Evolutionary conservation across 169 alveolate genomes (phyloP).

Genomic region (Cryptosporidium viatorum): DNA sequence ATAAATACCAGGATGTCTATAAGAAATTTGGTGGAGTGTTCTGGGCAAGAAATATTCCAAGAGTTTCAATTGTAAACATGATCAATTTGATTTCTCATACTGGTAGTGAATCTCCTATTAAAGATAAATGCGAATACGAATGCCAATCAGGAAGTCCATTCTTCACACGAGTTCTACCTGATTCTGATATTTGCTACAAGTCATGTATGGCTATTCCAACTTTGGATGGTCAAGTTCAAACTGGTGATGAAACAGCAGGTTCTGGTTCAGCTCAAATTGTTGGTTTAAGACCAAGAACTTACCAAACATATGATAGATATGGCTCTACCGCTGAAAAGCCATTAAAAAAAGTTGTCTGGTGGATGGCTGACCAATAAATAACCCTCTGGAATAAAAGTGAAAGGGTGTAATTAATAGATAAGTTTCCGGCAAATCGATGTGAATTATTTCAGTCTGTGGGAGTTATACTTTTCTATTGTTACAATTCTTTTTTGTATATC

Average conservation of each 20-base stretch:
- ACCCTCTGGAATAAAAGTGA: not conserved
- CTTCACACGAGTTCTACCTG: conserved; percentile 14
- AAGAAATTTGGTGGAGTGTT: conserved; percentile 25
- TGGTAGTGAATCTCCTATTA: conserved; percentile 4
- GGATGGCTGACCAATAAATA: conserved; percentile 25
- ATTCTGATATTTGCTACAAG: conserved; percentile 23
- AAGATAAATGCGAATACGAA: conserved; percentile 47
- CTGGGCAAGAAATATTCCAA: conserved; percentile 73
- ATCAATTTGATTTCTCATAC: conserved; percentile 68
- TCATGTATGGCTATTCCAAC: conserved; percentile 30
- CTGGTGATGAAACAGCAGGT: not conserved
- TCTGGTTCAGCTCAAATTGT: not conserved
- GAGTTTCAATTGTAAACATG: conserved; percentile 47
- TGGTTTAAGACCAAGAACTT: conserved; percentile 2
- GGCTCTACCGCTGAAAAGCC: conserved; percentile 11
- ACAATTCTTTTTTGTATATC: conserved; percentile 5
- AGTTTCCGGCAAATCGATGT: not conserved
- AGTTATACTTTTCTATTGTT: not conserved
- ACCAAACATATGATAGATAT: conserved; percentile 17
- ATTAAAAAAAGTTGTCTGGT: conserved; percentile 24
- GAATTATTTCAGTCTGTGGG: not conserved
- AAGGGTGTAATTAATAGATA: not conserved
- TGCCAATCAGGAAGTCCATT: conserved; percentile 51
- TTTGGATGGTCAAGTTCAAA: not conserved
- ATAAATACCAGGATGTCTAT: conserved; percentile 47